Percentiles rank a stretch among this genome's conserved stretches.
phyloP scores from a whole-genome alignment of 352 stramenopile species.

The Pythium aristosporum region DNA sequence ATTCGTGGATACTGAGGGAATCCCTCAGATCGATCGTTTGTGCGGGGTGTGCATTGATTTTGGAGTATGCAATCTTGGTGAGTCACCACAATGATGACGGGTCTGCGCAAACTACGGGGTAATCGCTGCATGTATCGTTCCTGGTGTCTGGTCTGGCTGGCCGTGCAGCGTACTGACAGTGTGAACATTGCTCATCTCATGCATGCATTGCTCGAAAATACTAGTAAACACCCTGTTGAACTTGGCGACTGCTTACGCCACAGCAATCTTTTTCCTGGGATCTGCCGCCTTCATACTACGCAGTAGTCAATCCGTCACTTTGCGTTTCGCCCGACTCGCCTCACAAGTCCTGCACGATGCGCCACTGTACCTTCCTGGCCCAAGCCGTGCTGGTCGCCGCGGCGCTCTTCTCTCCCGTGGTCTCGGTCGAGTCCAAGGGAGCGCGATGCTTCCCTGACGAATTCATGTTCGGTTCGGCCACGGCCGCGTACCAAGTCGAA shows the following conservation, averaged over 20 bases:
- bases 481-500: slow-evolving; percentile 93
- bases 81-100: too few relatives aligned
- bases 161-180: too few relatives aligned
- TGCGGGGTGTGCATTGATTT: too few relatives aligned
- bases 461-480: slow-evolving; percentile 90
- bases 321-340: not conserved
- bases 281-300: too few relatives aligned
- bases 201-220: too few relatives aligned
- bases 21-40: too few relatives aligned
- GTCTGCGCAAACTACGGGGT: too few relatives aligned
- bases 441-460: slow-evolving; percentile 56
- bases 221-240: not conserved
- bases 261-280: not conserved
- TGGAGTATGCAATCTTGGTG: too few relatives aligned
- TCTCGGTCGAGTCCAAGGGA: not conserved
- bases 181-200: too few relatives aligned
- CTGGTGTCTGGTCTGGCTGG: too few relatives aligned
- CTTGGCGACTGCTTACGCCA: not conserved
- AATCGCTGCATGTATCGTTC: too few relatives aligned
- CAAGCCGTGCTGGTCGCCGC: not conserved
- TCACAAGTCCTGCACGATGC: not conserved
- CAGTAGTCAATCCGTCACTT: not conserved
- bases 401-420: not conserved
- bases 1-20: too few relatives aligned
- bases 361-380: not conserved